These are phyloP conservation scores for sweet orange (Citrus sinensis) DNA, from an alignment of 345 rosid genomes.

Conservation along the genomic window DVS_A1.0 CM039169.1:5517001-5517500, in stretches of 20 bases:
- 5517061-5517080: slow-evolving; percentile 40
- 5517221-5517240: background rate
- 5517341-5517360: background rate
- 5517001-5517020: slow-evolving; percentile 35
- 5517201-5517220: background rate
- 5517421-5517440: too few relatives aligned
- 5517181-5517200: background rate
- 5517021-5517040: slow-evolving; percentile 47
- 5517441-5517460: too few relatives aligned
- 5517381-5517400: background rate
- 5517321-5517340: background rate
- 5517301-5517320: background rate
- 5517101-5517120: slow-evolving; percentile 56
- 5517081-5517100: slow-evolving; percentile 34
- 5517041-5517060: slow-evolving; percentile 48
- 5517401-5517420: too few relatives aligned
- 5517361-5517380: background rate
- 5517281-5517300: background rate
- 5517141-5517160: too few relatives aligned
- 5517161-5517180: background rate
- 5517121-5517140: background rate
- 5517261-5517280: background rate
- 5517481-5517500: too few relatives aligned
- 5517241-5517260: background rate
- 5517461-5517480: too few relatives aligned